Percentiles rank a stretch among this genome's conserved stretches.
These are phyloP conservation scores for Yamadazyma blattariae DNA, from an alignment of 1,139 yeast species.

Conservation along the genomic window DNA sequence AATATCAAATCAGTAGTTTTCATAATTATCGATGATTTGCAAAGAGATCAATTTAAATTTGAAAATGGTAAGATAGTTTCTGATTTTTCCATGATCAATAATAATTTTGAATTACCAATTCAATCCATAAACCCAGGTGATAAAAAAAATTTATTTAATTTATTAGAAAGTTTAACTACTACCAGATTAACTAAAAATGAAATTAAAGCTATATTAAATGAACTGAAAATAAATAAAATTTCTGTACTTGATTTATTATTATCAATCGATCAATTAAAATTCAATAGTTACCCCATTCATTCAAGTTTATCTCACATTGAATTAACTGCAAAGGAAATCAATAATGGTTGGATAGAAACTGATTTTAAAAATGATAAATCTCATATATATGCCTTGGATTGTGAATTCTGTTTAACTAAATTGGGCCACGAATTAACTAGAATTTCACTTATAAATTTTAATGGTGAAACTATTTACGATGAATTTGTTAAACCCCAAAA, in stretches of 20 bases:
- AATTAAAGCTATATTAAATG: conserved; percentile 32
- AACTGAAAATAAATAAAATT: conserved; percentile 36
- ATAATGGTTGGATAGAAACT: conserved; percentile 59
- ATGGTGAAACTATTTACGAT: conserved; percentile 61
- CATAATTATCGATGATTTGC: conserved; percentile 66
- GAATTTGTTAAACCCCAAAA: conserved; percentile 73
- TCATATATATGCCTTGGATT: conserved; percentile 77
- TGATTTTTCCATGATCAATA: conserved; percentile 9
- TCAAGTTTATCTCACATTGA: conserved; percentile 1
- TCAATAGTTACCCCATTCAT: conserved; percentile 62
- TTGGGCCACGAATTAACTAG: conserved; percentile 70
- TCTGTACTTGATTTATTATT: conserved; percentile 55
- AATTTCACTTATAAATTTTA: conserved; percentile 68
- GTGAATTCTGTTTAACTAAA: conserved; percentile 82
- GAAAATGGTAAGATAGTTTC: background rate
- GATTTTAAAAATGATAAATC: conserved; percentile 52
- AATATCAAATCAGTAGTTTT: conserved; percentile 50
- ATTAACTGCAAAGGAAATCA: conserved; percentile 10
- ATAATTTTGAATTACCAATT: conserved; percentile 35
- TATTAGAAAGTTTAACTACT: conserved; percentile 52
- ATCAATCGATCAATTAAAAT: conserved; percentile 41
- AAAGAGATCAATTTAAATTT: conserved; percentile 26
- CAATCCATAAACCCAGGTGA: conserved; percentile 62
- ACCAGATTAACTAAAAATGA: conserved; percentile 58
- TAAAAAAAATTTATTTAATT: conserved; percentile 52